These are phyloP conservation scores for Leccinum olivaceopallidum DNA, from an alignment of 768 basidiomycete species.

Conservation along the genomic window DNA sequence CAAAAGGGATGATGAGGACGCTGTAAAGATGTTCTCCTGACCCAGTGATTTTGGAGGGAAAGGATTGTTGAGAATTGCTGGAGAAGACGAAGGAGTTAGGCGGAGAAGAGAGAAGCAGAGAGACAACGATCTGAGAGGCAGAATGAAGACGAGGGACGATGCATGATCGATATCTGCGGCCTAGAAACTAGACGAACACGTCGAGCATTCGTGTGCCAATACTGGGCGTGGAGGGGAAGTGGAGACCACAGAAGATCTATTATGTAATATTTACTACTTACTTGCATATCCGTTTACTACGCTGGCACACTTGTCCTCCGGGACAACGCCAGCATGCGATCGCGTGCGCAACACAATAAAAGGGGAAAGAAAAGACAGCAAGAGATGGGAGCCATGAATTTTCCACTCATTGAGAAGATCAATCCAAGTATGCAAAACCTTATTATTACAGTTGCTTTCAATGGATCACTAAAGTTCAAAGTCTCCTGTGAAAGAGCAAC, in stretches of 20 bases:
- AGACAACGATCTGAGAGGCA: constrained; percentile 5
- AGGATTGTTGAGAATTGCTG: constrained; percentile 57
- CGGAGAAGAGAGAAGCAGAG: constrained; percentile 34
- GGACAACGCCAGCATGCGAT: no score
- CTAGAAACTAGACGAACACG: constrained; percentile 3
- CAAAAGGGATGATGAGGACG: constrained; percentile 62
- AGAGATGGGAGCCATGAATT: no score
- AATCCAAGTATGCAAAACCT: no score
- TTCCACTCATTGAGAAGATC: no score
- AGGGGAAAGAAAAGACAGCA: no score
- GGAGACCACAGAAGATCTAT: background rate
- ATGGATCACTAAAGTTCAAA: no score
- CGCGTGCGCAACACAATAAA: no score
- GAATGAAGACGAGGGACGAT: background rate
- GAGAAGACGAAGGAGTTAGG: constrained; percentile 45
- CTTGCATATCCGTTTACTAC: no score
- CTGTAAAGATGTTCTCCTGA: constrained; percentile 64
- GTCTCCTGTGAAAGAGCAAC: no score
- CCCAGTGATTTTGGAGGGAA: constrained; percentile 55
- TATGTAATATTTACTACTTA: no score
- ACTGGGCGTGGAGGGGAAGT: background rate
- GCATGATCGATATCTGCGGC: background rate
- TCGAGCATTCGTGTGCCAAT: constrained; percentile 10
- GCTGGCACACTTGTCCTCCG: no score
- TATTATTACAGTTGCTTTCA: no score